A percentile compares a stretch with the other conserved stretches of the same genome.
These are phyloP conservation scores for Piedraia hortae DNA, from an alignment of 2,329 filamentous ascomycete species.

Conservation along the genomic window DNA sequence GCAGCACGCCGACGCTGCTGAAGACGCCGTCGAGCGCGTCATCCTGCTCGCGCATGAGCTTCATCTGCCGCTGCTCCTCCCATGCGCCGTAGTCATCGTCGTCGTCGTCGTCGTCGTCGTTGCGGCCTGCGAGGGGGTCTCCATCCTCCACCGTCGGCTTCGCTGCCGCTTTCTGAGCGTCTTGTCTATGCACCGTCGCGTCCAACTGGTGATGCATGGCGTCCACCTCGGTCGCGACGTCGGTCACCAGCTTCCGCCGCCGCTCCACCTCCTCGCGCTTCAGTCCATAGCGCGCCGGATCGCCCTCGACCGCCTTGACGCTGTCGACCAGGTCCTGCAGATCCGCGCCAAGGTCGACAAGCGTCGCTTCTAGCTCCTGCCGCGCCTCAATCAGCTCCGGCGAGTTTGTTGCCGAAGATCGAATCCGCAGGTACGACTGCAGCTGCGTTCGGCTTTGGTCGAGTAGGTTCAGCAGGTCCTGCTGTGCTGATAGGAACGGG, in stretches of 20 bases:
- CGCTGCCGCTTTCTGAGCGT: conserved; percentile 18
- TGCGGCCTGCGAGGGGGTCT: conserved; percentile 9
- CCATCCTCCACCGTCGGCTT: conserved; percentile 12
- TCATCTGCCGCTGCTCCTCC: conserved; percentile 69
- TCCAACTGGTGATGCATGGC: conserved; percentile 65
- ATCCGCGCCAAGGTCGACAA: conserved; percentile 50
- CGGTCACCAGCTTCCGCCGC: conserved; percentile 55
- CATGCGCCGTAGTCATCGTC: conserved; percentile 35
- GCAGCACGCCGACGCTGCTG: conserved; percentile 68
- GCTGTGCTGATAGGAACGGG: conserved; percentile 24
- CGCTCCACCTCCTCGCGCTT: conserved; percentile 57
- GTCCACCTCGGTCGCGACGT: conserved; percentile 69
- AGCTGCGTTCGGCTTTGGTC: conserved; percentile 62
- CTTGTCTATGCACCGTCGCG: conserved; percentile 24
- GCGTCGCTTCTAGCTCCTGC: conserved; percentile 51
- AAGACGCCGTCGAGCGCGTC: conserved; percentile 80
- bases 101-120: conserved; percentile 13
- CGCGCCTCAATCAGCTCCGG: conserved; percentile 40
- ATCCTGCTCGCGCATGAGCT: conserved; percentile 89
- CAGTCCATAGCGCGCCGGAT: conserved; percentile 68
- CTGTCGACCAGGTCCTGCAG: conserved; percentile 68
- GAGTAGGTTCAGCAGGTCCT: conserved; percentile 64
- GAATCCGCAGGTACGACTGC: conserved; percentile 84
- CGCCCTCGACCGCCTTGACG: conserved; percentile 62
- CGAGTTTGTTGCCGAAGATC: conserved; percentile 47